A percentile compares a stretch with the other conserved stretches of the same genome.
phyloP scores from a whole-genome alignment of 192 early-diverging fungal species.

The Coemansia sp. region DNA sequence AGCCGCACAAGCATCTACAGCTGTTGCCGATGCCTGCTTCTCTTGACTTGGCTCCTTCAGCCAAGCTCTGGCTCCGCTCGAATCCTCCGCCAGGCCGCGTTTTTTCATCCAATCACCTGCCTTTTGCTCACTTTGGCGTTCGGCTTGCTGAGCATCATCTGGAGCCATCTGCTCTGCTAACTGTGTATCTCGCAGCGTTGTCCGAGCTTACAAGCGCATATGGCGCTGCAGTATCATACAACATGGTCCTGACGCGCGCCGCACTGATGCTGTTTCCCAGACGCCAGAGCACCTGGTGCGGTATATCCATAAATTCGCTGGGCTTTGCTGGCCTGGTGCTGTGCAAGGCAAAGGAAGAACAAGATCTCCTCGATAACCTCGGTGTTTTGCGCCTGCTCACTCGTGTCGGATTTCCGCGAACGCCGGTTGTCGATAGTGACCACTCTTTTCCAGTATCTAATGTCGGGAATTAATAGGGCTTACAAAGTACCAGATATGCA shows the following conservation, averaged over 20 bases:
- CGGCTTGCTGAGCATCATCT: constrained; percentile 11
- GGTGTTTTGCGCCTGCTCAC: constrained; percentile 50
- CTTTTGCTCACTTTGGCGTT: constrained; percentile 45
- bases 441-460: neutral
- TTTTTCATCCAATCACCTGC: constrained; percentile 18
- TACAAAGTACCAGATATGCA: neutral
- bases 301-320: constrained; percentile 61
- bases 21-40: constrained; percentile 55
- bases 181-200: constrained; percentile 24
- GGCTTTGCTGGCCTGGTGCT: constrained; percentile 66
- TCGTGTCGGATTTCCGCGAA: constrained; percentile 35
- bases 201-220: constrained; percentile 10
- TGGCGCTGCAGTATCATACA: constrained; percentile 52
- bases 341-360: constrained; percentile 53
- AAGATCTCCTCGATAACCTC: constrained; percentile 36
- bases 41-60: constrained; percentile 20
- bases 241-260: constrained; percentile 56
- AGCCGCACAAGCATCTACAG: constrained; percentile 70
- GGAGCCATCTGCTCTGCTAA: constrained; percentile 1
- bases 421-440: neutral
- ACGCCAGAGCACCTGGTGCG: constrained; percentile 28
- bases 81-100: constrained; percentile 10
- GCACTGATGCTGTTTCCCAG: constrained; percentile 62
- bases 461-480: too few relatives aligned
- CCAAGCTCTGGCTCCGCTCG: constrained; percentile 25